A percentile compares a stretch with the other conserved stretches of the same genome.
These are phyloP conservation scores for Coniosporium apollinis DNA, from an alignment of 495 filamentous ascomycete genomes.

Conservation along the genomic window DNA sequence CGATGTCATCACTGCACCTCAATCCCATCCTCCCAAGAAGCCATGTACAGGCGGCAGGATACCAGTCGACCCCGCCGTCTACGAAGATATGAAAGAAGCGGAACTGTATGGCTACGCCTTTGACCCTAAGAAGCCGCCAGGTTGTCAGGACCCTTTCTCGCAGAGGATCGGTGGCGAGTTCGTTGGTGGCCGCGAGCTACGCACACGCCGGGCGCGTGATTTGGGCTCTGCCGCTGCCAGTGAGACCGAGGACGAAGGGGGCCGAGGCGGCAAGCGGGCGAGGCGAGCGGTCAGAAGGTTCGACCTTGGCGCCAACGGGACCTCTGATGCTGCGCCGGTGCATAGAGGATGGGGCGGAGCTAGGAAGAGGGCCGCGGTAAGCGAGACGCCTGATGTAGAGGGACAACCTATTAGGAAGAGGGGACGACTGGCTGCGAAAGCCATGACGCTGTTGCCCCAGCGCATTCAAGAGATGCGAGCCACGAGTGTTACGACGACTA, in stretches of 20 bases:
- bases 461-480: constrained; percentile 22
- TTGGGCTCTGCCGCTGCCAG: constrained; percentile 5
- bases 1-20: constrained; percentile 31
- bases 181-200: constrained; percentile 20
- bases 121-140: constrained; percentile 20
- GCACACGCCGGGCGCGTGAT: constrained; percentile 14
- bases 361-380: no score
- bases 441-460: constrained; percentile 7
- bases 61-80: constrained; percentile 13
- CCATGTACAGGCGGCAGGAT: constrained; percentile 21
- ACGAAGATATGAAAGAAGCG: constrained; percentile 25
- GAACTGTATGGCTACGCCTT: constrained; percentile 25
- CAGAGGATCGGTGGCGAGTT: constrained; percentile 17
- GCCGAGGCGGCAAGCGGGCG: constrained; percentile 4
- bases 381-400: constrained; percentile 3
- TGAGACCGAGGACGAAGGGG: constrained; percentile 6
- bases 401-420: no score
- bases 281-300: no score
- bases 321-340: no score
- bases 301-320: no score
- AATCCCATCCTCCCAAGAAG: constrained; percentile 21
- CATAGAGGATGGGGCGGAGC: no score
- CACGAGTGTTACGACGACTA: constrained; percentile 14
- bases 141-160: constrained; percentile 20
- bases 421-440: constrained; percentile 7